Evolutionary conservation across 176 grass and related monocot genomes (phyloP).

Genomic region (maize (Zea mays)): Zm-B73-REFERENCE-NAM-5.0 NC_050099.1:246225501-246226000

Average conservation of each 20-base stretch:
- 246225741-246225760: background rate
- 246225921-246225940: slow-evolving; percentile 92
- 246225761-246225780: background rate
- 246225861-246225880: slow-evolving; percentile 95
- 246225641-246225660: too few relatives aligned
- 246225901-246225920: slow-evolving; percentile 78
- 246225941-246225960: slow-evolving; percentile 94
- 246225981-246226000: background rate
- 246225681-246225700: too few relatives aligned
- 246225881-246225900: slow-evolving; percentile 75
- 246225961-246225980: slow-evolving; percentile 15
- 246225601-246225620: too few relatives aligned
- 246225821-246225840: background rate
- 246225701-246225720: background rate
- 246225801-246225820: background rate
- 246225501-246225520: slow-evolving; percentile 96
- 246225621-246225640: too few relatives aligned
- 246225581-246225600: too few relatives aligned
- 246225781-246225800: background rate
- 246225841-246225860: slow-evolving; percentile 61
- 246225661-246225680: too few relatives aligned
- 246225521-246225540: slow-evolving; percentile 92
- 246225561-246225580: too few relatives aligned
- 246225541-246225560: slow-evolving; percentile 57
- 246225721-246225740: background rate